A percentile compares a stretch with the other conserved stretches of the same genome.
Conservation (phyloP, 768 basidiomycete genomes). For the Lactarius psammicola region DNA sequence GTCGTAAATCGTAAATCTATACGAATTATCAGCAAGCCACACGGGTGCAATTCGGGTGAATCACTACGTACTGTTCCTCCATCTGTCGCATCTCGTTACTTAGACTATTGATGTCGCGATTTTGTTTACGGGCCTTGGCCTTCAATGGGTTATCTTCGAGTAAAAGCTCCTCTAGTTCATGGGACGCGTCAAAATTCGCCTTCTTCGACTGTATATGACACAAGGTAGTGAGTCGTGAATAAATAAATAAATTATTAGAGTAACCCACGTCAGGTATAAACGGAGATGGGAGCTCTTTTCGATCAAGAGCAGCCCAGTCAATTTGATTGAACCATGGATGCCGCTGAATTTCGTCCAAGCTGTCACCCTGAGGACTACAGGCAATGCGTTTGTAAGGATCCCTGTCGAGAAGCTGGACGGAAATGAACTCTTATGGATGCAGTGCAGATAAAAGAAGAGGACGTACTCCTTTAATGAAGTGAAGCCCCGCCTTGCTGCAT, state of each 20-base stretch:
- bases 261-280: constrained; percentile 83
- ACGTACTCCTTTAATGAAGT: constrained; percentile 70
- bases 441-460: neutral
- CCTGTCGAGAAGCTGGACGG: constrained; percentile 74
- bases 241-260: constrained; percentile 10
- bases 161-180: constrained; percentile 93
- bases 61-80: constrained; percentile 84
- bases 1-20: constrained; percentile 88
- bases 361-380: constrained; percentile 76
- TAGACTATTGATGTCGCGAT: constrained; percentile 76
- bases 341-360: constrained; percentile 70
- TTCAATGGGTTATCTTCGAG: constrained; percentile 97
- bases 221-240: constrained; percentile 21
- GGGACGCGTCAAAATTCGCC: constrained; percentile 98
- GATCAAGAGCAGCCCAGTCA: constrained; percentile 85
- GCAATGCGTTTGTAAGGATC: constrained; percentile 80
- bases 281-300: constrained; percentile 70
- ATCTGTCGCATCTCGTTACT: constrained; percentile 94
- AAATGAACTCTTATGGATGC: constrained; percentile 3
- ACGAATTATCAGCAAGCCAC: constrained; percentile 5
- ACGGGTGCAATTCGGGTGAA: neutral
- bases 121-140: constrained; percentile 87
- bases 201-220: constrained; percentile 81
- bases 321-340: constrained; percentile 88
- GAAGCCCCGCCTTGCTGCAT: constrained; percentile 74